These are phyloP conservation scores for Oryza longistaminata DNA, from an alignment of 176 grass and related monocot species.

Conservation along the genomic window DNA sequence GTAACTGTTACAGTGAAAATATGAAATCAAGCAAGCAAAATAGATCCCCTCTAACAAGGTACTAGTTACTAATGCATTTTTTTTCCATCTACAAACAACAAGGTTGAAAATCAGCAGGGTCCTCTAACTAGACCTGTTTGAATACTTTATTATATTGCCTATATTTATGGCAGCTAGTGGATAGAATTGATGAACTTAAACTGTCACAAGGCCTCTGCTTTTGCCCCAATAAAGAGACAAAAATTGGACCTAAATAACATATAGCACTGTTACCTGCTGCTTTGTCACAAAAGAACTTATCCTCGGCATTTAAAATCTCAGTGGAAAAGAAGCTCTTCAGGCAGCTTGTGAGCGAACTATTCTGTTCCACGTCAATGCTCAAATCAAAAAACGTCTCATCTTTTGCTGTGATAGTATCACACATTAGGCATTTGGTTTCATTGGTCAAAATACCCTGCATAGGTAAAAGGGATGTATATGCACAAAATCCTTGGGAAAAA, in stretches of 20 bases:
- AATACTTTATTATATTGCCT: slow-evolving; percentile 13
- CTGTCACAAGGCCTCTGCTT: slow-evolving; percentile 11
- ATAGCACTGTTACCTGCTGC: slow-evolving; percentile 63
- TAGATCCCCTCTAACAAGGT: slow-evolving; percentile 4
- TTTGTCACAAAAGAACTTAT: slow-evolving; percentile 97
- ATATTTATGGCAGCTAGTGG: slow-evolving; percentile 2
- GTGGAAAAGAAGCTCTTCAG: slow-evolving; percentile 90
- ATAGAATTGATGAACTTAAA: slow-evolving; percentile 8
- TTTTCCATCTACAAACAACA: slow-evolving; percentile 4
- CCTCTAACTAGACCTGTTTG: neutral
- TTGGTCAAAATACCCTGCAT: slow-evolving; percentile 89
- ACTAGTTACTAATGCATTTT: neutral
- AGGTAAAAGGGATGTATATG: slow-evolving; percentile 28
- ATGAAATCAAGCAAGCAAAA: slow-evolving; percentile 25
- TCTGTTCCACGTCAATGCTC: slow-evolving; percentile 88
- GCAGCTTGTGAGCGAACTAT: slow-evolving; percentile 93
- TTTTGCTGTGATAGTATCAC: slow-evolving; percentile 82
- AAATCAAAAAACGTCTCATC: slow-evolving; percentile 88
- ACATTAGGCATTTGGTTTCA: slow-evolving; percentile 86
- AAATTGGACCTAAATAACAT: slow-evolving; percentile 2
- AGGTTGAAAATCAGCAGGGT: neutral
- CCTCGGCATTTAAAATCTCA: slow-evolving; percentile 82
- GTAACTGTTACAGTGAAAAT: neutral
- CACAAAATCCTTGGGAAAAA: neutral
- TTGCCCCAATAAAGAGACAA: neutral